These are phyloP conservation scores for Russula griseocarnosa DNA, from an alignment of 768 basidiomycete genomes.

Conservation along the genomic window DNA sequence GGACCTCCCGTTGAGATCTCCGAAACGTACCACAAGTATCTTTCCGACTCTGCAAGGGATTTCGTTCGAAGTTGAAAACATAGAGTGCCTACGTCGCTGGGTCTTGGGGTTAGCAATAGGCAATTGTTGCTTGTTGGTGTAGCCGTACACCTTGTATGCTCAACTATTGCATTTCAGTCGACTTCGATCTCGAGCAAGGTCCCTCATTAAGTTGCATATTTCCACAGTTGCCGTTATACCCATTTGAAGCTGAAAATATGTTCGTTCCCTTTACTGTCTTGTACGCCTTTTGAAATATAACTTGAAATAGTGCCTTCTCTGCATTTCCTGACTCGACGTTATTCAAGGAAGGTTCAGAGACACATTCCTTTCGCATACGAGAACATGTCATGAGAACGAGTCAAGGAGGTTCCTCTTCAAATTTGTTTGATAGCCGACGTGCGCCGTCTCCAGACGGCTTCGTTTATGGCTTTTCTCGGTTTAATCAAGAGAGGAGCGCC, in stretches of 20 bases:
- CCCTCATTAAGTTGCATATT: slow-evolving; percentile 71
- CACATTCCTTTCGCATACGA: slow-evolving; percentile 84
- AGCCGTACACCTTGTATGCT: not conserved
- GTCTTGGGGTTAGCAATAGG: slow-evolving; percentile 64
- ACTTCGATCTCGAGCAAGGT: slow-evolving; percentile 86
- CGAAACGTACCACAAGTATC: slow-evolving; percentile 21
- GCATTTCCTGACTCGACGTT: slow-evolving; percentile 87
- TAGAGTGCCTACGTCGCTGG: slow-evolving; percentile 59
- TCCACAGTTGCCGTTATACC: slow-evolving; percentile 59
- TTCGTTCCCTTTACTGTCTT: slow-evolving; percentile 38
- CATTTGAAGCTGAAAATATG: slow-evolving; percentile 79
- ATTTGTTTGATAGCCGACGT: slow-evolving; percentile 35
- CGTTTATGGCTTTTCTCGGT: slow-evolving; percentile 74
- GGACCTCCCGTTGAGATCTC: slow-evolving; percentile 41
- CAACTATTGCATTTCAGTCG: slow-evolving; percentile 45
- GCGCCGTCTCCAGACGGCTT: slow-evolving; percentile 54
- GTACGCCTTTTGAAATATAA: slow-evolving; percentile 18
- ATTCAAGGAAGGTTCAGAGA: slow-evolving; percentile 78
- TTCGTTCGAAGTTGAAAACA: slow-evolving; percentile 45
- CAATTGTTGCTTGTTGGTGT: slow-evolving; percentile 32
- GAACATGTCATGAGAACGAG: slow-evolving; percentile 30
- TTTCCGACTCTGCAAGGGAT: slow-evolving; percentile 37
- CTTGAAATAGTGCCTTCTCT: slow-evolving; percentile 69
- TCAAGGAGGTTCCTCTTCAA: slow-evolving; percentile 27
- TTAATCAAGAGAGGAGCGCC: slow-evolving; percentile 64